Conservation (phyloP, 2,329 filamentous ascomycete species). For the Penicillium sp. region DNA sequence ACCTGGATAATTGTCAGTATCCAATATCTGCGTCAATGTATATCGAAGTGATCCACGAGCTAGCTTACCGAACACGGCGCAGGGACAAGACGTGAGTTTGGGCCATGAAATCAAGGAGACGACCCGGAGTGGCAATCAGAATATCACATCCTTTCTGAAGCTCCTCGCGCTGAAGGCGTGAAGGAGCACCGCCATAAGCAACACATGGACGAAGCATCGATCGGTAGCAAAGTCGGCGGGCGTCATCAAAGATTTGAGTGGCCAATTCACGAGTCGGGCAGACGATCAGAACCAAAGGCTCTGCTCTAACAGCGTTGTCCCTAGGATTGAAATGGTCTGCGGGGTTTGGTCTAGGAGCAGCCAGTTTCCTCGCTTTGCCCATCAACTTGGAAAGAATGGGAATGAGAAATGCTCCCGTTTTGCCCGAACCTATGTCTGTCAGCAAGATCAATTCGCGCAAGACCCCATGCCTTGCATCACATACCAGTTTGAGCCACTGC, state of each 20-base stretch:
- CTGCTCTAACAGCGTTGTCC: constrained; percentile 62
- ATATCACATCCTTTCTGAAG: constrained; percentile 84
- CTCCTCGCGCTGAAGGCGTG: constrained; percentile 67
- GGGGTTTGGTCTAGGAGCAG: constrained; percentile 68
- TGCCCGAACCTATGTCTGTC: constrained; percentile 74
- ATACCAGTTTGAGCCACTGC: constrained; percentile 89
- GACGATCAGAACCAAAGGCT: constrained; percentile 84
- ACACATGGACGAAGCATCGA: constrained; percentile 92
- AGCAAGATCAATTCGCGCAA: not conserved
- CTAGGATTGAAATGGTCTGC: constrained; percentile 54
- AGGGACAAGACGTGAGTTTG: constrained; percentile 68
- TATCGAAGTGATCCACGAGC: not conserved
- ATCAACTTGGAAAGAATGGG: constrained; percentile 88
- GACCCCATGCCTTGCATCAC: constrained; percentile 26
- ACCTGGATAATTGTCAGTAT: constrained; percentile 38
- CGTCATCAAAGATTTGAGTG: constrained; percentile 92
- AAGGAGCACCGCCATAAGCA: constrained; percentile 78
- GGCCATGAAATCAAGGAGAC: constrained; percentile 79
- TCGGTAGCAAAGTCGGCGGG: constrained; percentile 87
- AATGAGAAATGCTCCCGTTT: constrained; percentile 89
- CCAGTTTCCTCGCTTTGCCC: constrained; percentile 90
- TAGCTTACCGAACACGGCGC: constrained; percentile 66
- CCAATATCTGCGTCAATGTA: not conserved
- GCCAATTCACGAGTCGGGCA: constrained; percentile 86
- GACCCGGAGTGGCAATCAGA: constrained; percentile 82